Base-by-base conservation (phyloP, 352 stramenopile genomes). In the Phytophthora sp. region DNA sequence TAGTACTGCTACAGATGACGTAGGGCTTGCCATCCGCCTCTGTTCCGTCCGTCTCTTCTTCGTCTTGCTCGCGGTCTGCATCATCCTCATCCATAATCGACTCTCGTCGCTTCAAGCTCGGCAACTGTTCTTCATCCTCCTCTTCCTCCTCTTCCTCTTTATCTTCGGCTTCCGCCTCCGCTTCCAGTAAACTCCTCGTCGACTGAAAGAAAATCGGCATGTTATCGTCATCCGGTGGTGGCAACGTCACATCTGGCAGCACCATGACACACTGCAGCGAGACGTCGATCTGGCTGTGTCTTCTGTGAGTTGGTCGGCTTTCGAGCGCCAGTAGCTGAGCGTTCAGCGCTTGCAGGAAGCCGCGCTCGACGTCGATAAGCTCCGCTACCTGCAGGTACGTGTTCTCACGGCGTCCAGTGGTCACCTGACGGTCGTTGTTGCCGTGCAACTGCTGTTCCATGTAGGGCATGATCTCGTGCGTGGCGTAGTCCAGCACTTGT, bases 211-310 rank as follows among this genome's bases (percentile, higher is more conserved):
- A 79, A 3, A 75, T 60, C 7, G 80, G 30, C 30, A 71, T 65
- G 5, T 63, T 66, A 8, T 88, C 72, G 16, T 89, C 79, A 38
- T 87, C 69, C 0, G 82, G 76, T 11, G 80, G 77, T 29, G 81
- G 77, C 42, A 91, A 71, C 52, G 82, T 90, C 69, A 95, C 82
- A 39, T 95, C 84, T 8, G 87, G 87, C 29, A 95, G 61, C 51
- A 93, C 71, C 83, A 95, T 91, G 15, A 93, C 84, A 31, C 75
- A 90, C 67, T 86, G 45, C 23, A 95, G 52, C 23, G 74, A 78
- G 15, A 91, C 75, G 68, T 95, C 83, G 41, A 95, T 89, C 58
- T 92, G 78, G 51, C 81, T 90, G n/a, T 84, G 74, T 57, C 79
- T 65, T 21, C 87, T 68, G 42, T 93, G 84, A 39, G 57, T 54